Base-by-base conservation (phyloP, 495 filamentous ascomycete species). In the Entonaema liquescens region DNA sequence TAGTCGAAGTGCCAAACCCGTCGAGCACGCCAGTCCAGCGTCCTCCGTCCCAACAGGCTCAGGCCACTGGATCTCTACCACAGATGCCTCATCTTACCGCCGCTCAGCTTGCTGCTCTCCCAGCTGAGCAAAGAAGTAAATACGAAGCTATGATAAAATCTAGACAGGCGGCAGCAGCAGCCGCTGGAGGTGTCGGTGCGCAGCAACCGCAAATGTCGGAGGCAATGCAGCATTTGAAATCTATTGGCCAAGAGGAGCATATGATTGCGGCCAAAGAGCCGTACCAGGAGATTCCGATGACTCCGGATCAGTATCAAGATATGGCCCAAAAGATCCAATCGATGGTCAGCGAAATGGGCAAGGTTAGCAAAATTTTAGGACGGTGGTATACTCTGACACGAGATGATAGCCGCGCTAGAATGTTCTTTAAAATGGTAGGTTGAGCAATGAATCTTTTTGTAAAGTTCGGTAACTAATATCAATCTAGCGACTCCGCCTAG, bases 91-190 rank as follows among this genome's bases (percentile, higher is more conserved):
- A 71, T 15, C 65, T 85, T 17, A 84, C 81, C 5, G 72, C 78
- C 2, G 82, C 89, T 50, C 87, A 91, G 70, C 57, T 90, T 54
- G 81, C 84, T 38, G 77, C 72, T 1, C 79, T 89, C 74, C 74
- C 76, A 5, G 84, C 85, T 2, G 83, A 88, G 62, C 87, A 88
- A 57, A 82, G 81, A 25, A 67, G 73, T 17, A 81, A 81, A 40
- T 58, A 81, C 25, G 82, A 87, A 60, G 79, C 71, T 26, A 53
- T 71, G 57, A 71, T 72, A 60, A 80, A 74, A 54, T 76, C 66
- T 58, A 73, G 78, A 23, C 71, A 72, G 52, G 57, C 49, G 38
- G 59, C 66, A n/a, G 38, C 49, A 36, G 58, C 60, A 19, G 42
- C 62, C 5, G 40, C 55, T 5, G 58, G 61, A n/a, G 62, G 54